Conservation (phyloP, 169 alveolate species). For the Babesia sp. region DNA sequence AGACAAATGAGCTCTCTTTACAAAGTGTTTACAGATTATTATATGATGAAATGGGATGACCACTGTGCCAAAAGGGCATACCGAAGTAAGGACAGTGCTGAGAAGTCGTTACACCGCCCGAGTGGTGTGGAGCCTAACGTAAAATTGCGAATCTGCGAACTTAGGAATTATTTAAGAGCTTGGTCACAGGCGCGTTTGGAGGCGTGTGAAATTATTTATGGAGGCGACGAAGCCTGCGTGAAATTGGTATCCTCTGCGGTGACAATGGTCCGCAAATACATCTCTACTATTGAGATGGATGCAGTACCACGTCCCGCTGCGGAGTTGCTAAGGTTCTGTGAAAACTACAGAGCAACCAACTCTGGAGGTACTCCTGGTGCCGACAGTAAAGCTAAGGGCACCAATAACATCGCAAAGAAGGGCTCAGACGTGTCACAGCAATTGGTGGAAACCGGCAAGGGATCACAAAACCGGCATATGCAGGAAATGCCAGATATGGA, state of each 20-base stretch:
- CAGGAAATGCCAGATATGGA: neutral
- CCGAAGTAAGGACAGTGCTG: too few species aligned
- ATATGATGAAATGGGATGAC: neutral
- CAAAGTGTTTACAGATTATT: neutral
- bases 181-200: neutral
- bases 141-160: too few species aligned
- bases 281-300: neutral
- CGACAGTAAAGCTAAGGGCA: neutral
- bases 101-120: too few species aligned
- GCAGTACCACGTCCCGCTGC: neutral
- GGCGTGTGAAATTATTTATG: slow-evolving; percentile 5
- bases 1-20: neutral
- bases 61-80: neutral
- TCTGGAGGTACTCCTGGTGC: neutral
- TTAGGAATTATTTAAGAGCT: neutral
- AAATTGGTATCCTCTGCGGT: slow-evolving; percentile 1
- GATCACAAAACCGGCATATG: neutral
- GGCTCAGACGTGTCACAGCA: neutral
- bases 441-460: neutral
- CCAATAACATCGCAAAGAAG: neutral
- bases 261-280: neutral
- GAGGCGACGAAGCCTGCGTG: slow-evolving; percentile 2
- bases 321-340: neutral
- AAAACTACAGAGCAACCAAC: neutral
- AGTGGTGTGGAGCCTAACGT: too few species aligned